phyloP scores from a whole-genome alignment of 768 basidiomycete species.

The Rhodocollybia butyracea region DNA sequence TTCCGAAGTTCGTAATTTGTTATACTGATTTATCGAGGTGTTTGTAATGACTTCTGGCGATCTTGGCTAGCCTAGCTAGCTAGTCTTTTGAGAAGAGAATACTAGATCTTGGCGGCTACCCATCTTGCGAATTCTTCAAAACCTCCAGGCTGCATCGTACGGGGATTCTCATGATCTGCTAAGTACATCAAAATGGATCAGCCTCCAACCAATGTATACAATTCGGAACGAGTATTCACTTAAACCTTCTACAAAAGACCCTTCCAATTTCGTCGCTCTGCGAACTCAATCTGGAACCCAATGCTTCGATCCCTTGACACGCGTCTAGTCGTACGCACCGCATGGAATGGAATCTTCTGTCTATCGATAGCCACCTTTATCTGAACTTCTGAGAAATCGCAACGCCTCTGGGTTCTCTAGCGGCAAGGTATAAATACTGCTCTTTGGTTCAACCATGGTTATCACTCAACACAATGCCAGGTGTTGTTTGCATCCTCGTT shows the following conservation, averaged over 20 bases:
- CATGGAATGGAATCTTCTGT: neutral
- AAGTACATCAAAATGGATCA: no score
- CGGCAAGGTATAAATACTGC: slow-evolving; percentile 3
- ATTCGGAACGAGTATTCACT: neutral
- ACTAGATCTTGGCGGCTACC: no score
- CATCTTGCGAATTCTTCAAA: no score
- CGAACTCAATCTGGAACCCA: neutral
- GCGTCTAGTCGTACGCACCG: neutral
- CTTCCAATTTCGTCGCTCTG: neutral
- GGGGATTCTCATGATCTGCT: no score
- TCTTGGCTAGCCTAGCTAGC: no score
- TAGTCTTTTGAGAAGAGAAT: no score
- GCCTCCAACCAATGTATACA: no score
- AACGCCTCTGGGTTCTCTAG: neutral
- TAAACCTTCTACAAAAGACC: neutral
- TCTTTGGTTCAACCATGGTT: neutral
- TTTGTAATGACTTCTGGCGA: no score
- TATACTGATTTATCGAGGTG: no score
- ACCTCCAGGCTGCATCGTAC: neutral
- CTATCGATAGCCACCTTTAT: neutral
- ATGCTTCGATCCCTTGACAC: neutral
- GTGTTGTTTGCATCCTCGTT: neutral
- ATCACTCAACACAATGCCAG: neutral
- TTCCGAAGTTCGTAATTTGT: no score
- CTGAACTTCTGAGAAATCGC: neutral